Conservation (phyloP, 2,329 filamentous ascomycete genomes). For the Scopulariopsis brevicaulis region DNA sequence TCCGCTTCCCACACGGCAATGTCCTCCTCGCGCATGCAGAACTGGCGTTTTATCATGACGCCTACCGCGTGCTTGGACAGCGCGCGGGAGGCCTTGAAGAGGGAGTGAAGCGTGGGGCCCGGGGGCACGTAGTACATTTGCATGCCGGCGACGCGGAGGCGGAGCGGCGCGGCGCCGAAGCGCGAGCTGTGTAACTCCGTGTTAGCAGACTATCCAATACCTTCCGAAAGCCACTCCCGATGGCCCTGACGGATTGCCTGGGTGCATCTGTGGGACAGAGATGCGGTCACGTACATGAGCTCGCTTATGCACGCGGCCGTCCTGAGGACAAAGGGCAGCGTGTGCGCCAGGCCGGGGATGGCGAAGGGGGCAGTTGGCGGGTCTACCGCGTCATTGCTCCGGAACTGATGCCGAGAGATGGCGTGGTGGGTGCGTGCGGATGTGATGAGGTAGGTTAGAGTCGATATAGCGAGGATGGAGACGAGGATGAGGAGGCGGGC, state of each 20-base stretch:
- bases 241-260: too few relatives aligned
- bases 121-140: neutral
- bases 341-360: neutral
- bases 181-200: too few relatives aligned
- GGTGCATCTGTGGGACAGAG: neutral
- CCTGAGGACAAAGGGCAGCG: neutral
- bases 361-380: neutral
- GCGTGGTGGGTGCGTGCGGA: neutral
- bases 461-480: neutral
- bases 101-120: neutral
- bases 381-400: neutral
- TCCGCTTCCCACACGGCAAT: neutral
- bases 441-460: neutral
- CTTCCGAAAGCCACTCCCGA: too few relatives aligned
- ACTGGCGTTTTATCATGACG: constrained; percentile 1
- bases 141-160: neutral
- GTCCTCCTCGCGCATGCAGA: neutral
- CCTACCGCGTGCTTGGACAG: constrained; percentile 2
- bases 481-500: neutral
- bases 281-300: neutral
- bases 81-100: neutral
- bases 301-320: neutral
- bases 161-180: neutral
- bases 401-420: neutral
- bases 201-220: too few relatives aligned